Percentiles rank a stretch among this genome's conserved stretches.
phyloP scores from a whole-genome alignment of 192 early-diverging fungal genomes.

The Diversispora epigaea region DNA sequence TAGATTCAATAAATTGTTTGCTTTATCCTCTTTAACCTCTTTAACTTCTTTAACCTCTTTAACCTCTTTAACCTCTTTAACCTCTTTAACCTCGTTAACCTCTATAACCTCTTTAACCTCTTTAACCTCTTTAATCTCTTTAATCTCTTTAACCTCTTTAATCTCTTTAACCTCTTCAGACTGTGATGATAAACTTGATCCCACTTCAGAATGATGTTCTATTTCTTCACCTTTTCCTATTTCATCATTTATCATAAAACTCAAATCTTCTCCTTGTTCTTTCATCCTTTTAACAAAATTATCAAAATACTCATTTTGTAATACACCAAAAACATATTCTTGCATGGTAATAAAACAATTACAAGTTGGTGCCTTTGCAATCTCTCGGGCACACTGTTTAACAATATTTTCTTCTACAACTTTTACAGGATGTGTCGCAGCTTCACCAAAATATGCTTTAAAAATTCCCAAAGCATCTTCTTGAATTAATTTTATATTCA shows the following conservation, averaged over 20 bases:
- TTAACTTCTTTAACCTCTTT: no score
- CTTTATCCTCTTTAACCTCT: no score
- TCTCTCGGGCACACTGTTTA: constrained; percentile 1
- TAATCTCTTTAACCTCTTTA: no score
- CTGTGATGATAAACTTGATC: not conserved
- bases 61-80: no score
- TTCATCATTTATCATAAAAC: constrained; percentile 10
- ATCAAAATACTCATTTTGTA: constrained; percentile 19
- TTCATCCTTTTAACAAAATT: constrained; percentile 21
- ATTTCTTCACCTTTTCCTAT: not conserved
- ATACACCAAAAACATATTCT: constrained; percentile 10
- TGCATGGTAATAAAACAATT: constrained; percentile 8
- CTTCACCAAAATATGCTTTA: constrained; percentile 23
- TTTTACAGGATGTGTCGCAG: constrained; percentile 1
- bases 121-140: no score
- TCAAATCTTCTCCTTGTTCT: constrained; percentile 19
- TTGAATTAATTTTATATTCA: constrained; percentile 8
- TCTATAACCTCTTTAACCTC: no score
- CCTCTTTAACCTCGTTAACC: no score
- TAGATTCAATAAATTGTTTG: not conserved
- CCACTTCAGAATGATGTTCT: not conserved
- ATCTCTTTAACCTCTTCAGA: no score
- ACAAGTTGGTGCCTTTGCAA: not conserved
- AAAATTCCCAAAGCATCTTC: constrained; percentile 17
- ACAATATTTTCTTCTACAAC: not conserved